A percentile compares a stretch with the other conserved stretches of the same genome.
phyloP scores from a whole-genome alignment of 2,329 filamentous ascomycete genomes.

The Alternaria metachromatica region DNA sequence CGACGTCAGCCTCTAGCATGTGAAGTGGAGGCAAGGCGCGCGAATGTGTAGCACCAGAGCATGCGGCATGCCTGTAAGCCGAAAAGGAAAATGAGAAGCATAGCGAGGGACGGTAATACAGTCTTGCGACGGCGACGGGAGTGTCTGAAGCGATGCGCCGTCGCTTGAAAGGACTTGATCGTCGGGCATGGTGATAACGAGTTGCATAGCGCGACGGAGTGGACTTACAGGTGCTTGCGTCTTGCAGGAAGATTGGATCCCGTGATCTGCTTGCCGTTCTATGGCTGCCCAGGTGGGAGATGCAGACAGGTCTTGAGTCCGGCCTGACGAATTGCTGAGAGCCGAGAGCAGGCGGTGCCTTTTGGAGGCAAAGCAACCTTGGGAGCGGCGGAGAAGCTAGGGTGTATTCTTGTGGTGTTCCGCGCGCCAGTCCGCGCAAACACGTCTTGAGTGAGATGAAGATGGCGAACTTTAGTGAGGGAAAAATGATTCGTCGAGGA shows the following conservation, averaged over 20 bases:
- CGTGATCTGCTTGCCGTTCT: slow-evolving; percentile 29
- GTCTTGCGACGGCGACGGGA: not conserved
- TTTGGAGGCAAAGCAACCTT: not conserved
- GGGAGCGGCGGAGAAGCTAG: not conserved
- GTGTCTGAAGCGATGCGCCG: not conserved
- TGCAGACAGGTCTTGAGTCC: slow-evolving; percentile 23
- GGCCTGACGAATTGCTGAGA: not conserved
- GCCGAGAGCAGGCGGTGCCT: slow-evolving; percentile 12
- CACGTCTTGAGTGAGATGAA: too few species aligned
- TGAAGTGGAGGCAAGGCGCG: slow-evolving; percentile 17
- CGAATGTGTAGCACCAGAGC: slow-evolving; percentile 6
- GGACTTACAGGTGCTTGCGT: slow-evolving; percentile 18
- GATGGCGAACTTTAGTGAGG: too few species aligned
- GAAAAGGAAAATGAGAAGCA: not conserved
- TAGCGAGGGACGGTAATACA: not conserved
- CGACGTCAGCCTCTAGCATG: slow-evolving; percentile 30
- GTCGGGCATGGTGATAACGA: not conserved
- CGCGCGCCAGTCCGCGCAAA: too few species aligned
- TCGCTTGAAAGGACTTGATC: not conserved
- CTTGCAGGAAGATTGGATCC: slow-evolving; percentile 44
- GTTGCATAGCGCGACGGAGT: slow-evolving; percentile 4
- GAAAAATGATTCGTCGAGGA: too few species aligned
- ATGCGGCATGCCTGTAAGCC: not conserved
- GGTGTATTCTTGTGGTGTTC: not conserved
- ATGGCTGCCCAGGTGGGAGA: too few species aligned